Percentiles rank a stretch among this genome's conserved stretches.
These are phyloP conservation scores for Phylloporus sp. DNA, from an alignment of 768 basidiomycete genomes.

Conservation along the genomic window DNA sequence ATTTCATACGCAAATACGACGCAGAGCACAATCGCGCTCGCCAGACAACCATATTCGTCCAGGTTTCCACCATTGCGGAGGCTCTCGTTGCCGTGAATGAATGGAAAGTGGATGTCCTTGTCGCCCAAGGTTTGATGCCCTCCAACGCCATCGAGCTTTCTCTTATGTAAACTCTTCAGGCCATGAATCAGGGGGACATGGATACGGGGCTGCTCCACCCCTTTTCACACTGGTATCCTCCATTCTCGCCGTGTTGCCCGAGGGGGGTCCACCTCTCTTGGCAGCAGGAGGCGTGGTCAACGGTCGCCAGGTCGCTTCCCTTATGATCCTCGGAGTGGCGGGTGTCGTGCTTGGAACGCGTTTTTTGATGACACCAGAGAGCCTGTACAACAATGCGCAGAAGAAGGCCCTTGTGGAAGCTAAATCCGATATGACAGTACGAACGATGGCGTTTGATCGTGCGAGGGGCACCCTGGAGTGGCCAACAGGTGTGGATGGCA, in stretches of 20 bases:
- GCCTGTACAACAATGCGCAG: constrained; percentile 52
- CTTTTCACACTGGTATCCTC: constrained; percentile 57
- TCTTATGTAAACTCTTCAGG: constrained; percentile 39
- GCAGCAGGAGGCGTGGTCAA: constrained; percentile 73
- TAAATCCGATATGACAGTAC: constrained; percentile 42
- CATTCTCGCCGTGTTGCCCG: constrained; percentile 43
- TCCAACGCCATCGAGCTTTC: not conserved
- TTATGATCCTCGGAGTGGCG: constrained; percentile 63
- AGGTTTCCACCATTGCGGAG: constrained; percentile 57
- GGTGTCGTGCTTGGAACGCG: constrained; percentile 74
- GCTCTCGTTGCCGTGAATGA: constrained; percentile 55
- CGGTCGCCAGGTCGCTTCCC: constrained; percentile 60
- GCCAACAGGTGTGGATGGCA: constrained; percentile 60
- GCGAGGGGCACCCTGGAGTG: constrained; percentile 54
- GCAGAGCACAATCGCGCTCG: constrained; percentile 34
- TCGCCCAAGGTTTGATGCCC: constrained; percentile 63
- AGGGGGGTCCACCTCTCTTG: constrained; percentile 50
- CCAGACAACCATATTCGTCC: constrained; percentile 58
- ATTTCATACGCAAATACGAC: constrained; percentile 56
- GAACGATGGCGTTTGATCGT: constrained; percentile 62
- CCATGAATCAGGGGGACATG: constrained; percentile 80
- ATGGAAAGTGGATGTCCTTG: constrained; percentile 72
- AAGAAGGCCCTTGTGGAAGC: constrained; percentile 51
- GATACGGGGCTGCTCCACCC: constrained; percentile 51
- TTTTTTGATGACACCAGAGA: constrained; percentile 65